Base-by-base conservation (phyloP, 805 yeast species). In the Blastobotrys americana region DNA sequence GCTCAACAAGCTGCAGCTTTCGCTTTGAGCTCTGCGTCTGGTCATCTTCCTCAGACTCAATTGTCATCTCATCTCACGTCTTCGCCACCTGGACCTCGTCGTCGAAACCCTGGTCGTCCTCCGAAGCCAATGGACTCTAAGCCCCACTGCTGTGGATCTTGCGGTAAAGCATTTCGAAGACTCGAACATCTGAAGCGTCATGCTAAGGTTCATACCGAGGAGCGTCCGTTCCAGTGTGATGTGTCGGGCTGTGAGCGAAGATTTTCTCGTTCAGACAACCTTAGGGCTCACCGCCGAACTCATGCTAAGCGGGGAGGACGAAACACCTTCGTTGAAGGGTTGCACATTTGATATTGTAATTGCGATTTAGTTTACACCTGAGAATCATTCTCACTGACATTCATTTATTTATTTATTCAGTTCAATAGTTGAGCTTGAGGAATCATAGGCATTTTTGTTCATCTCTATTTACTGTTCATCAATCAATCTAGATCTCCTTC, bases 251-350 rank as follows among this genome's bases (percentile, higher is more conserved):
- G 95, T 64, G 71, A 68, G 2, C 80, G 80, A 49, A 60, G 77
- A 28, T 86, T 86, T 58, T 72, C 79, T 31, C 71, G 95, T 51
- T 80, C 80, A 46, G 89, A 88, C 52, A 94, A 88, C 65, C 69
- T 88, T 43, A 73, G 80, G 43, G 86, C 93, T 13, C 97, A 88
- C 60, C 57, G 71, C 46, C 68, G 85, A 55, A 83, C 89, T 16
- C 95, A 86, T 52, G 60, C 63, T 50, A 66, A 63, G 56, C 59
- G 56, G 21, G 63, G 65, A n/a, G 72, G 72, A 21, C 61, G 72
- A 34, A 68, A 68, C 53, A 55, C 55, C 34, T 68, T 54, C 48
- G 64, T 68, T 35, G 68, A 64, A 50, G 69, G 68, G 19, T 57
- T 68, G 2, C 57, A 53, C 9, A 45, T 34, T 25, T 20, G 25